Evolutionary conservation across 2,329 filamentous ascomycete species (phyloP), one percentile per base, ranked within the genome.

Genomic region (Calycina herbarum): DNA sequence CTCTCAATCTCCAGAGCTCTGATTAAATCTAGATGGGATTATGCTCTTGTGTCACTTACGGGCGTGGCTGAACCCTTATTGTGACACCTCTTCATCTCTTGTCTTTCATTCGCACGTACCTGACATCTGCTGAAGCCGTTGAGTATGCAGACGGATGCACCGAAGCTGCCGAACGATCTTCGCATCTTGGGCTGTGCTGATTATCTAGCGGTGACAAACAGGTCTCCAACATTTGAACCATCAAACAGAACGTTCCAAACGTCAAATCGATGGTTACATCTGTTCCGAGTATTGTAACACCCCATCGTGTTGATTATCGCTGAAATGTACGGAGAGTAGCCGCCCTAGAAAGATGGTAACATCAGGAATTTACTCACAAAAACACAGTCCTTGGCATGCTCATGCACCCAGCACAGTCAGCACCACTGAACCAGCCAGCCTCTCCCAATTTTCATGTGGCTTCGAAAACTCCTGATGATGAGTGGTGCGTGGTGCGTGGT

Each of bases 141-240:
- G 48, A 54, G 8, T 27, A 20, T 51, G 48, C 48, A 51, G 48
- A 24, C 48, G n/a, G 48, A 24, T 54, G 48, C 48, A 54, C 48
- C 48, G 48, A 54, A 54, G 48, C 48, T 24, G 20, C 20, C 20
- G 48, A 54, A 27, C 20, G 20, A 54, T 27, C 24, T 27, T 51
- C 45, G n/a, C 15, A 51, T 51, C n/a, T 51, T 54, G 48, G 20
- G 48, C n/a, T 24, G 20, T 54, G 48, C 48, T 54, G 48, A 15
- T 27, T 13, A 24, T 54, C 48, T 24, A 24, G 48, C 48, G 8
- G 20, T 54, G 48, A 54, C 48, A 54, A 54, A 54, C 48, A 5
- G 8, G 27, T 51, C 7, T 24, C 20, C 45, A 51, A 20, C 45
- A 2, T 48, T 17, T n/a, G 42, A 48, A 24, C 45, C 45, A 51